phyloP scores from a whole-genome alignment of 2,329 filamentous ascomycete genomes.

The Diaporthe sp. region DNA sequence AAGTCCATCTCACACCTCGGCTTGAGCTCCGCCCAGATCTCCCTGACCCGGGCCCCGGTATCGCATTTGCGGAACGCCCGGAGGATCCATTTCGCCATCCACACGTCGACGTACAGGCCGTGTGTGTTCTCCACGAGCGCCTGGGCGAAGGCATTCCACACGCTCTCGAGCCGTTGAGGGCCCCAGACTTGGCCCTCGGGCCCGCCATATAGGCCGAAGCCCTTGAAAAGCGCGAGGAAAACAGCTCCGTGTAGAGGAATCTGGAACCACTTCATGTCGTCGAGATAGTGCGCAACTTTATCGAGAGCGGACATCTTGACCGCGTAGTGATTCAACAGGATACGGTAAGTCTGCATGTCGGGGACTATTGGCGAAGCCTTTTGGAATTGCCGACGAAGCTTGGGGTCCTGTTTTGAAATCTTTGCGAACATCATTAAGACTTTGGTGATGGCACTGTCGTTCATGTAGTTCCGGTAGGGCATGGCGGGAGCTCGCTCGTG shows the following conservation, averaged over 20 bases:
- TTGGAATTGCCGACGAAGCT: slow-evolving; percentile 70
- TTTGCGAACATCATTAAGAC: slow-evolving; percentile 71
- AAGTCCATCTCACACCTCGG: slow-evolving; percentile 61
- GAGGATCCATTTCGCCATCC: slow-evolving; percentile 73
- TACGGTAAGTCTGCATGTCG: slow-evolving; percentile 82
- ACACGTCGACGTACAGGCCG: slow-evolving; percentile 67
- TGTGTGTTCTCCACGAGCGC: slow-evolving; percentile 63
- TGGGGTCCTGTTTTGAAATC: slow-evolving; percentile 68
- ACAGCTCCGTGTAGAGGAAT: slow-evolving; percentile 81
- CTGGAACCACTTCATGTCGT: slow-evolving; percentile 82
- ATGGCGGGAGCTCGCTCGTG: slow-evolving; percentile 57
- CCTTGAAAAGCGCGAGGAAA: slow-evolving; percentile 86
- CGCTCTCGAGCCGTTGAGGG: slow-evolving; percentile 73
- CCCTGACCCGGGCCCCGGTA: slow-evolving; percentile 64
- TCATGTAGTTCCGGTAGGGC: slow-evolving; percentile 62
- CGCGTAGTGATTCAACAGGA: slow-evolving; percentile 83
- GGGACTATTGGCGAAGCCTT: slow-evolving; percentile 76
- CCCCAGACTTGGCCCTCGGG: slow-evolving; percentile 78
- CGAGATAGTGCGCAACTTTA: slow-evolving; percentile 78
- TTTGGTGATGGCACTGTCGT: slow-evolving; percentile 65
- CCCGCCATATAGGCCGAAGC: slow-evolving; percentile 82
- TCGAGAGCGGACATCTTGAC: slow-evolving; percentile 77
- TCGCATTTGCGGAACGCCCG: slow-evolving; percentile 75
- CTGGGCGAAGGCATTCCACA: slow-evolving; percentile 75
- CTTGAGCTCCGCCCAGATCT: slow-evolving; percentile 67